Conservation (phyloP, 768 basidiomycete species). For the Flagelloscypha sp. region DNA sequence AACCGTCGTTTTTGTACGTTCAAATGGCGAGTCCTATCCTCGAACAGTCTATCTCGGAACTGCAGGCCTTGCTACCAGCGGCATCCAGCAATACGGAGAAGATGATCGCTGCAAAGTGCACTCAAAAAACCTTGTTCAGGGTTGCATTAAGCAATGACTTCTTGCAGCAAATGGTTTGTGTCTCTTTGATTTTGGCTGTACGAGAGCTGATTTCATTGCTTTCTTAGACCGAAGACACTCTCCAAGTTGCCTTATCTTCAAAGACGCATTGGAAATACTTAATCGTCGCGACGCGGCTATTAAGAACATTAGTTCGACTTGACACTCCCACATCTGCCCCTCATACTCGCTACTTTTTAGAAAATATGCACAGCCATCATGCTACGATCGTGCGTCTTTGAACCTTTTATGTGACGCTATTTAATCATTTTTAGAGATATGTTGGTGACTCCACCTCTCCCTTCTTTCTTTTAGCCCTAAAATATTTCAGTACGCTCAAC, state of each 20-base stretch:
- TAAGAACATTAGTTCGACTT: conserved; percentile 60
- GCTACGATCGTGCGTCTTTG: conserved; percentile 51
- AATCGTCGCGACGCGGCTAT: conserved; percentile 58
- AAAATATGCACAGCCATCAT: conserved; percentile 54
- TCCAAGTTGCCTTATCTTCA: conserved; percentile 50
- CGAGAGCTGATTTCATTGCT: conserved; percentile 1
- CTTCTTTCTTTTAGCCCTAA: conserved; percentile 5
- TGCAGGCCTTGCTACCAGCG: no score
- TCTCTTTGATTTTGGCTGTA: no score
- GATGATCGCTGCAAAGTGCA: no score
- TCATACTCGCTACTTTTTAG: conserved; percentile 50
- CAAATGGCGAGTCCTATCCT: no score
- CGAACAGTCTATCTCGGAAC: no score
- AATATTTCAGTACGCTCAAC: conserved; percentile 49
- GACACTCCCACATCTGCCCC: conserved; percentile 44
- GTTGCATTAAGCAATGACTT: conserved; percentile 37
- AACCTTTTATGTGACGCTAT: not conserved
- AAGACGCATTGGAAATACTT: conserved; percentile 76
- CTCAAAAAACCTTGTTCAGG: no score
- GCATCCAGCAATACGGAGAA: no score
- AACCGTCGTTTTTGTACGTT: no score
- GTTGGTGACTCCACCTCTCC: conserved; percentile 34
- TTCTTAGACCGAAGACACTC: conserved; percentile 32
- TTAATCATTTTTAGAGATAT: conserved; percentile 32
- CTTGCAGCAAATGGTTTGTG: conserved; percentile 35